Evolutionary conservation across 2,329 filamentous ascomycete genomes (phyloP).

Genomic region (Trichoderma arundinaceum): DNA sequence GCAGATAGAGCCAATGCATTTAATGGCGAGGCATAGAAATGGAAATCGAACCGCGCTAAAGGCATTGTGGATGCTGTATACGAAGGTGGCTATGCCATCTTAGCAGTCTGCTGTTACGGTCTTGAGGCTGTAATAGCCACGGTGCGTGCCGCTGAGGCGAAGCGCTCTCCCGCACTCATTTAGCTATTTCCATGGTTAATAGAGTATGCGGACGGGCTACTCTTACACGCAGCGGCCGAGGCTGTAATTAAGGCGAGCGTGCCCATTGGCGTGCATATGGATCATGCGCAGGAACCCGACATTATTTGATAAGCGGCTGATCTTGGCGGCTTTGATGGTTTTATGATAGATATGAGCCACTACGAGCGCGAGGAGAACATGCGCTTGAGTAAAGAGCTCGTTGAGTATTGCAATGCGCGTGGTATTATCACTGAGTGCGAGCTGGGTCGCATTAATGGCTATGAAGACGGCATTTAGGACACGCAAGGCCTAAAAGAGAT

Average conservation of each 20-base stretch:
- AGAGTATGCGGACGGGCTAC: background rate
- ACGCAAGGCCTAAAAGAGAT: conserved; percentile 1
- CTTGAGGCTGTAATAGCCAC: conserved; percentile 3
- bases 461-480: background rate
- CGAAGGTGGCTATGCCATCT: conserved; percentile 2
- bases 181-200: conserved; percentile 1
- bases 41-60: background rate
- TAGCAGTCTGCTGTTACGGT: conserved; percentile 2
- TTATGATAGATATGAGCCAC: conserved; percentile 2
- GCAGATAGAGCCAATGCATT: too few relatives aligned
- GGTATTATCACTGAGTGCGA: conserved; percentile 9
- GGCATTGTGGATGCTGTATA: background rate
- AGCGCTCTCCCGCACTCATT: background rate
- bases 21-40: background rate
- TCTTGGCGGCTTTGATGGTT: background rate
- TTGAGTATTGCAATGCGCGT: conserved; percentile 8
- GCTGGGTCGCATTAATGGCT: background rate
- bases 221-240: conserved; percentile 1
- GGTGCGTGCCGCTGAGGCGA: background rate
- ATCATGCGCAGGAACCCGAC: background rate
- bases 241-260: background rate
- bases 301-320: background rate
- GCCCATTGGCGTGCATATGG: background rate
- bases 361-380: background rate
- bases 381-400: conserved; percentile 1